Conservation (phyloP, 1,139 yeast species). For the Blastobotrys malaysiensis region DNA sequence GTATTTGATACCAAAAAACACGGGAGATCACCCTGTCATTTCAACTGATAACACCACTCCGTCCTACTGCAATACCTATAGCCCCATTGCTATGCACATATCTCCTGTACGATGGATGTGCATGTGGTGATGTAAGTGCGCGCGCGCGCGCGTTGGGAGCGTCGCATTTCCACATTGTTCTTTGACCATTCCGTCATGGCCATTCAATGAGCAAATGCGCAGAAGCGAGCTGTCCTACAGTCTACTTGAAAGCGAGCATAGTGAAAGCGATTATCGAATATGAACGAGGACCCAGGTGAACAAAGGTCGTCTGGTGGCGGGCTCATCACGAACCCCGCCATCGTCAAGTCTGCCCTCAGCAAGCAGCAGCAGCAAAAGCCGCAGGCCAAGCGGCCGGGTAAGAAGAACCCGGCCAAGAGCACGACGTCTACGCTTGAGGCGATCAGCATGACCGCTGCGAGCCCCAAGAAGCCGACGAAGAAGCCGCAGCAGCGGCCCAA, state of each 20-base stretch:
- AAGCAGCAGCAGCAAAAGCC: conserved; percentile 4
- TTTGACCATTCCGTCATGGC: background rate
- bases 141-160: conserved; percentile 1
- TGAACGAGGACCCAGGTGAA: background rate
- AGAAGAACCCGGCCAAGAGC: conserved; percentile 2
- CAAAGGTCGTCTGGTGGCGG: background rate
- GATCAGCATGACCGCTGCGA: conserved; percentile 1
- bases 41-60: too few species aligned
- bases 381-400: background rate
- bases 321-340: conserved; percentile 27
- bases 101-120: background rate
- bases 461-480: conserved; percentile 5
- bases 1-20: too few species aligned
- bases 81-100: too few species aligned
- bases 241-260: background rate
- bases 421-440: conserved; percentile 9
- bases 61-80: too few species aligned
- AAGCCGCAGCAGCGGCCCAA: background rate
- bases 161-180: background rate
- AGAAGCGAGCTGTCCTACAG: conserved; percentile 2
- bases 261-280: background rate
- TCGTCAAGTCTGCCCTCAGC: conserved; percentile 26
- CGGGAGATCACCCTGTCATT: too few species aligned
- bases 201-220: background rate
- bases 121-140: background rate